Evolutionary conservation across 192 early-diverging fungal genomes (phyloP), one percentile per base, ranked within the genome.

Genomic region (Geranomyces michiganensis): DNA sequence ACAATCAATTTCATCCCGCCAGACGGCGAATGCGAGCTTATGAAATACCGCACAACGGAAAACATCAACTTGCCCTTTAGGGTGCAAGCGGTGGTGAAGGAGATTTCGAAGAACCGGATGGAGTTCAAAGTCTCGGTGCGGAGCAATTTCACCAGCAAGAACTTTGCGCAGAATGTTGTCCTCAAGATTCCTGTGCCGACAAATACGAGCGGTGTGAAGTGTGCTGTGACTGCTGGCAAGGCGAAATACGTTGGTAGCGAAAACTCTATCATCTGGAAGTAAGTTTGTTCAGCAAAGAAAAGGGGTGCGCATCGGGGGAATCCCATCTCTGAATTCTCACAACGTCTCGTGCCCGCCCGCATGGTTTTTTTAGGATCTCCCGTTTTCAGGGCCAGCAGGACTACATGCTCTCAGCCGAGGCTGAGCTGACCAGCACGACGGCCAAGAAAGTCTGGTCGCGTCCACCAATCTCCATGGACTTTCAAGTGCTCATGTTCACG

Each of bases 1-100:
- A 94, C 92, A 4, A 99, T 99, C 78, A 96, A 89, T 74, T 99
- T 99, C 79, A 93, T 99, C 62, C 97, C 97, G 59, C 96, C 96
- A 0, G 97, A 96, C 72, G 94, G 94, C 58, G 94, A 96, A 75
- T 96, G 94, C 79, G 97, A 99, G 77, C 84, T 99, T 26, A 99
- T 99, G 97, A 70, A 71, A 46, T 93, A 97, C 75, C 89, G 97
- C 10, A 94, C 95, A 0, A 95, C 97, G 5, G 96, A 97, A 67
- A 94, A 93, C 77, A 91, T 99, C 78, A 94, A 92, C 75, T 79
- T 99, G 65, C 97, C 97, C 7, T 99, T 99, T 84, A 90, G 90
- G 63, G 92, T 99, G 15, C 90, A 94, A 59, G 95, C 97, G 19
- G 91, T 94, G 14, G 95, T 96, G 49, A 90, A 89, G 49, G 94